These are phyloP conservation scores for Metschnikowia santaceciliae DNA, from an alignment of 805 yeast genomes.

Conservation along the genomic window DNA sequence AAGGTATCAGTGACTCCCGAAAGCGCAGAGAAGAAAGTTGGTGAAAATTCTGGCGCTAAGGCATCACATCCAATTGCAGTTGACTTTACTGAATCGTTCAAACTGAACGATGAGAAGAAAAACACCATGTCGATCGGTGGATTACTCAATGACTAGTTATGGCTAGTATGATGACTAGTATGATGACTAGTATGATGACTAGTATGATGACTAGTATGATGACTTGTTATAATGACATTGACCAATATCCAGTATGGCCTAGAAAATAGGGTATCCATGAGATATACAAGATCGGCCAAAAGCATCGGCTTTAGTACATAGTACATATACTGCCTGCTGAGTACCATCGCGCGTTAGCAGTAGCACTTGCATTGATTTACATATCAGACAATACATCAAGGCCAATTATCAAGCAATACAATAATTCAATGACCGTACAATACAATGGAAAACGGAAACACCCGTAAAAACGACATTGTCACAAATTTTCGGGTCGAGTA, in stretches of 20 bases:
- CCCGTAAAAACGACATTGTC: too few species aligned
- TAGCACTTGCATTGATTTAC: slow-evolving; percentile 1
- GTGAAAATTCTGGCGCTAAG: background rate
- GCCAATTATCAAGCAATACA: background rate
- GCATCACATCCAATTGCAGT: slow-evolving; percentile 14
- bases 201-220: background rate
- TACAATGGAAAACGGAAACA: too few species aligned
- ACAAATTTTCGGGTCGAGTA: background rate
- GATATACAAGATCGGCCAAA: background rate
- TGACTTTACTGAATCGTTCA: slow-evolving; percentile 18
- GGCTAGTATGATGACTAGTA: too few species aligned
- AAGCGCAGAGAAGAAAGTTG: background rate
- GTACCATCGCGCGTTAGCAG: background rate
- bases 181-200: background rate
- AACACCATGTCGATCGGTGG: slow-evolving; percentile 38
- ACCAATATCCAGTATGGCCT: too few species aligned
- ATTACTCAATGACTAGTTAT: slow-evolving; percentile 27
- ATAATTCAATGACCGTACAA: background rate
- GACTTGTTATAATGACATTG: too few species aligned
- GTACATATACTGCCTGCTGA: background rate
- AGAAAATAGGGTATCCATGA: background rate
- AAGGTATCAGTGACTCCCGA: background rate
- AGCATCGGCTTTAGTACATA: background rate
- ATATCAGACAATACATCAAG: background rate
- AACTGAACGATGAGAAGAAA: slow-evolving; percentile 12